A percentile compares a stretch with the other conserved stretches of the same genome.
These are phyloP conservation scores for Rhodotorula mucilaginosa DNA, from an alignment of 1,284 basidiomycete genomes.

Conservation along the genomic window DNA sequence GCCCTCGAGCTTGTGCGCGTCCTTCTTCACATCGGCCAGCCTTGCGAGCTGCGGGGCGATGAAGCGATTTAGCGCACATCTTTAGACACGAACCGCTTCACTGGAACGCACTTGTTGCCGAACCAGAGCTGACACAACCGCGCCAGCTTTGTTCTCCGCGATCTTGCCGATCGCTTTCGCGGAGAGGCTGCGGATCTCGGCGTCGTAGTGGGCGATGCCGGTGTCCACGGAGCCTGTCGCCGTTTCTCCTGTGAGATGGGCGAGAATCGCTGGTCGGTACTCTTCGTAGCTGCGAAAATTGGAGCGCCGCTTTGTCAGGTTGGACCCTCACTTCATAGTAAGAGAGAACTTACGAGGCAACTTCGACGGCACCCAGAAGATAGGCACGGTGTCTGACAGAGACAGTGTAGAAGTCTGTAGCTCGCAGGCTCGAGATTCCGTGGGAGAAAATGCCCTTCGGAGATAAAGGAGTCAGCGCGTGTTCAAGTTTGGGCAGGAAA, in stretches of 20 bases:
- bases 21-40: slow-evolving; percentile 59
- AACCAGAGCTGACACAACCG: slow-evolving; percentile 58
- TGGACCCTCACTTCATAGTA: background rate
- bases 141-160: slow-evolving; percentile 53
- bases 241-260: slow-evolving; percentile 58
- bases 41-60: slow-evolving; percentile 55
- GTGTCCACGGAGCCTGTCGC: slow-evolving; percentile 51
- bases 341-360: slow-evolving; percentile 66
- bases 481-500: slow-evolving; percentile 1
- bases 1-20: slow-evolving; percentile 74
- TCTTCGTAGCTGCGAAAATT: slow-evolving; percentile 52
- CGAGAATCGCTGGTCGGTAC: slow-evolving; percentile 68
- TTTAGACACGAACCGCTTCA: background rate
- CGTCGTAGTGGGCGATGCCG: slow-evolving; percentile 86
- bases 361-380: slow-evolving; percentile 73
- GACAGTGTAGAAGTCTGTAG: slow-evolving; percentile 93
- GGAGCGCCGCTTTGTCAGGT: background rate
- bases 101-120: slow-evolving; percentile 31
- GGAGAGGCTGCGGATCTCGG: slow-evolving; percentile 72
- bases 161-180: slow-evolving; percentile 71
- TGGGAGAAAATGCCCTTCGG: slow-evolving; percentile 78
- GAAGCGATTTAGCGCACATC: background rate
- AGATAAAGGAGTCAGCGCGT: background rate
- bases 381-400: slow-evolving; percentile 82
- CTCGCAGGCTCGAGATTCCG: slow-evolving; percentile 86